phyloP scores from a whole-genome alignment of 2,329 filamentous ascomycete species.

The Trichoderma endophyticum region DNA sequence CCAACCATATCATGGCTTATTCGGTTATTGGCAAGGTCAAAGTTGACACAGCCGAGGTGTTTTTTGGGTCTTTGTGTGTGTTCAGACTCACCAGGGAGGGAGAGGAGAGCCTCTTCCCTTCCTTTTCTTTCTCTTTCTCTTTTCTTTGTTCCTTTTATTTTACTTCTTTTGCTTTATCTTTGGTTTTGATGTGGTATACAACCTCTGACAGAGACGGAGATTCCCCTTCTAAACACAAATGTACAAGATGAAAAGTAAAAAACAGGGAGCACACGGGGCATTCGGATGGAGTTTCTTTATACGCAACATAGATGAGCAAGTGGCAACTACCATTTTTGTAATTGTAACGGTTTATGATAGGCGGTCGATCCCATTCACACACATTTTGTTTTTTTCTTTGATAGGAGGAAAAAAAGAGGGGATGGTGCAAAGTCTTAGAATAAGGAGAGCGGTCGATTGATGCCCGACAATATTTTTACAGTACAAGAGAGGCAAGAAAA shows the following conservation, averaged over 20 bases:
- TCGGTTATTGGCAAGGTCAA: conserved; percentile 15
- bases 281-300: conserved; percentile 16
- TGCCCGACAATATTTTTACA: conserved; percentile 3
- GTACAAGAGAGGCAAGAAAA: background rate
- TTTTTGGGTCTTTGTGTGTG: conserved; percentile 20
- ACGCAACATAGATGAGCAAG: conserved; percentile 26
- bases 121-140: background rate
- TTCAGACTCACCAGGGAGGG: background rate
- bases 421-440: background rate
- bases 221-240: background rate
- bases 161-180: background rate
- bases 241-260: conserved; percentile 20
- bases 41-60: conserved; percentile 17
- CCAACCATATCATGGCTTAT: conserved; percentile 30
- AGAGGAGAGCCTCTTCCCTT: background rate
- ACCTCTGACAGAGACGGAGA: background rate
- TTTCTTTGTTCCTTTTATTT: background rate
- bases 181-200: background rate
- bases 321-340: conserved; percentile 26
- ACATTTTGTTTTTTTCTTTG: background rate
- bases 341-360: conserved; percentile 27
- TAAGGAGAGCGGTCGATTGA: background rate
- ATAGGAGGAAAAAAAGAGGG: background rate
- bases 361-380: background rate
- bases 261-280: conserved; percentile 17